Evolutionary conservation across 1,284 basidiomycete genomes (phyloP).

Genomic region (Pseudozyma flocculosa): DNA sequence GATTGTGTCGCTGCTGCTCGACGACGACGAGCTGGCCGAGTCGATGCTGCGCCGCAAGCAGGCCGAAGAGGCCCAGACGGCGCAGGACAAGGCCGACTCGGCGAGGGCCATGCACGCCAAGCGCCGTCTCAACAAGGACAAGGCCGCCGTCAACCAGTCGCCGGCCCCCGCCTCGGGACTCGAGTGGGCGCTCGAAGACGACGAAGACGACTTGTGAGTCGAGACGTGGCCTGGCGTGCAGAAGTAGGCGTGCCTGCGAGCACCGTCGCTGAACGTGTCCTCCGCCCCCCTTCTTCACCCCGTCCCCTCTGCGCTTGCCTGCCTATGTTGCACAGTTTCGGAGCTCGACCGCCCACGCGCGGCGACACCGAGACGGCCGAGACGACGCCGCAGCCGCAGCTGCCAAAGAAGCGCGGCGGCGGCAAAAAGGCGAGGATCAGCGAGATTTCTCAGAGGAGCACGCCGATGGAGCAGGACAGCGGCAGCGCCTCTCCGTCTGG

Average conservation of each 20-base stretch:
- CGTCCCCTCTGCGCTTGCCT: too few relatives aligned
- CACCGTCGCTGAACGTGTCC: too few relatives aligned
- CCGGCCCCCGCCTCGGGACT: constrained; percentile 15
- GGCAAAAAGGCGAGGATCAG: constrained; percentile 15
- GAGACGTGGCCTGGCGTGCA: too few relatives aligned
- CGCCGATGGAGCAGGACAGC: constrained; percentile 22
- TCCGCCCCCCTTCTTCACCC: too few relatives aligned
- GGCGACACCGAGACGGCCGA: constrained; percentile 36
- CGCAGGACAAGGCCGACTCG: constrained; percentile 54
- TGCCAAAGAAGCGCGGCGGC: constrained; percentile 16
- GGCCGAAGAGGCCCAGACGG: constrained; percentile 52
- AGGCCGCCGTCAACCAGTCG: constrained; percentile 22
- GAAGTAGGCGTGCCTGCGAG: too few relatives aligned
- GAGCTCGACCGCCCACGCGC: constrained; percentile 37
- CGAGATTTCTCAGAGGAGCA: constrained; percentile 26
- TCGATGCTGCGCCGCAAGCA: constrained; percentile 57
- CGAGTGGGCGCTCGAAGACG: constrained; percentile 53
- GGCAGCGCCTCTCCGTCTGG: constrained; percentile 5
- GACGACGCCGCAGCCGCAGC: constrained; percentile 27
- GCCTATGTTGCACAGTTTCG: constrained; percentile 11
- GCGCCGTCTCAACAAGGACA: constrained; percentile 41
- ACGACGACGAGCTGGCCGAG: constrained; percentile 72
- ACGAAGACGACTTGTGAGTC: constrained; percentile 55
- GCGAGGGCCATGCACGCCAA: constrained; percentile 52
- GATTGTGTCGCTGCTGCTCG: constrained; percentile 90